Conservation (phyloP, 2,329 filamentous ascomycete species). For the Diplodia scrobiculata region DNA sequence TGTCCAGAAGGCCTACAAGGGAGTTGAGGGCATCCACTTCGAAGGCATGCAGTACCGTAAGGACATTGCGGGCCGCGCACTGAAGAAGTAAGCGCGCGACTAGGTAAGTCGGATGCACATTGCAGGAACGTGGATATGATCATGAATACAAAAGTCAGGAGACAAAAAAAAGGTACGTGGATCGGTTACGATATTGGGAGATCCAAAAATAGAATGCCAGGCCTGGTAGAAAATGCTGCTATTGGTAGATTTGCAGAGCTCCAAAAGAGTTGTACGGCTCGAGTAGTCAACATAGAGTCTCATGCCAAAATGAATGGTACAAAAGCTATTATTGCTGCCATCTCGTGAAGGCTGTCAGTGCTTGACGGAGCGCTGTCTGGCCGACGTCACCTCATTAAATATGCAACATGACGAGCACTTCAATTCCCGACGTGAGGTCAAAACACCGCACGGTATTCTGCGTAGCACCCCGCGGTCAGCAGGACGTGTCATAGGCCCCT, state of each 20-base stretch:
- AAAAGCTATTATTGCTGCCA: too few relatives aligned
- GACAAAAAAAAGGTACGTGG: conserved; percentile 23
- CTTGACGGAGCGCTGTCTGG: neutral
- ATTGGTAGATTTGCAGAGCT: neutral
- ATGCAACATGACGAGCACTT: neutral
- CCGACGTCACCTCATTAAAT: neutral
- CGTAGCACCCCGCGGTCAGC: conserved; percentile 7
- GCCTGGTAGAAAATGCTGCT: neutral
- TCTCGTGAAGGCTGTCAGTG: neutral
- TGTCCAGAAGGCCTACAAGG: conserved; percentile 83
- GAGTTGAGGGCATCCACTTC: conserved; percentile 77
- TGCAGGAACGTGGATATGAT: neutral
- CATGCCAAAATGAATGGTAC: neutral
- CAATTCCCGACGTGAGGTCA: neutral
- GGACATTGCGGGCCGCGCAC: conserved; percentile 72
- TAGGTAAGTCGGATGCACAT: conserved; percentile 15
- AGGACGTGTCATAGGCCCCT: neutral
- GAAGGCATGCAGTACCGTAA: conserved; percentile 88
- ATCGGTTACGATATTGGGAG: conserved; percentile 13
- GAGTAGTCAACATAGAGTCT: neutral
- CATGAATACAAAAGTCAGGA: conserved; percentile 22
- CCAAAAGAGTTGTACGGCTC: too few relatives aligned
- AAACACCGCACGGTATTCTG: neutral
- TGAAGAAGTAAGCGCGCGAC: conserved; percentile 36
- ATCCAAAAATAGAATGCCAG: conserved; percentile 24